phyloP scores from a whole-genome alignment of 2,329 filamentous ascomycete genomes.

The Penicillium sp. region DNA sequence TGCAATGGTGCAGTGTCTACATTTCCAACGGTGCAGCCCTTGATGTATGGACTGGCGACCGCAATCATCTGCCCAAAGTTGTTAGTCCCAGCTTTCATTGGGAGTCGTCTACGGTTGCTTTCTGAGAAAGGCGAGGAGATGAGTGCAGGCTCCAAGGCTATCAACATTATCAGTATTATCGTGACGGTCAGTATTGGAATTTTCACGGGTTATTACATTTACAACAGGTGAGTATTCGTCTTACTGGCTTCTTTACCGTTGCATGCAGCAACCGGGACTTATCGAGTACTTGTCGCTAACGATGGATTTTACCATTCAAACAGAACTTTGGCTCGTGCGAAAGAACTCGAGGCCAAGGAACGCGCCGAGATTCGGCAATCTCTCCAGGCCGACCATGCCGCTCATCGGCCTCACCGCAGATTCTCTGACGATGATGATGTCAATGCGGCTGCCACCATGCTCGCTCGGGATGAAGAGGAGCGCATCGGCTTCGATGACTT shows the following conservation, averaged over 20 bases:
- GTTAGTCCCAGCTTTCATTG: slow-evolving; percentile 90
- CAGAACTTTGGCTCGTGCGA: slow-evolving; percentile 56
- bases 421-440: slow-evolving; percentile 50
- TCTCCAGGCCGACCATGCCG: slow-evolving; percentile 43
- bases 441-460: slow-evolving; percentile 47
- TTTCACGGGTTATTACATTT: slow-evolving; percentile 83
- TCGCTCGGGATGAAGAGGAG: slow-evolving; percentile 53
- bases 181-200: slow-evolving; percentile 74
- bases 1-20: slow-evolving; percentile 95
- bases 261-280: background rate
- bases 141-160: slow-evolving; percentile 74
- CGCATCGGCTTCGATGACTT: slow-evolving; percentile 49
- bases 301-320: background rate
- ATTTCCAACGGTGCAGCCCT: slow-evolving; percentile 82
- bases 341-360: slow-evolving; percentile 57
- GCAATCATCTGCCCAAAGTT: slow-evolving; percentile 84
- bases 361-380: slow-evolving; percentile 47
- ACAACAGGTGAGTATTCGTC: slow-evolving; percentile 60
- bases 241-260: background rate
- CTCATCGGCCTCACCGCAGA: slow-evolving; percentile 40
- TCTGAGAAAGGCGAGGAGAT: slow-evolving; percentile 85
- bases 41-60: slow-evolving; percentile 80
- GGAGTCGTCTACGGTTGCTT: slow-evolving; percentile 78
- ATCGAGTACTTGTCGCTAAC: slow-evolving; percentile 5
- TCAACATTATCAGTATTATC: slow-evolving; percentile 84